Conservation (phyloP, 2,329 filamentous ascomycete species). For the Penicillium corylophilum region DNA sequence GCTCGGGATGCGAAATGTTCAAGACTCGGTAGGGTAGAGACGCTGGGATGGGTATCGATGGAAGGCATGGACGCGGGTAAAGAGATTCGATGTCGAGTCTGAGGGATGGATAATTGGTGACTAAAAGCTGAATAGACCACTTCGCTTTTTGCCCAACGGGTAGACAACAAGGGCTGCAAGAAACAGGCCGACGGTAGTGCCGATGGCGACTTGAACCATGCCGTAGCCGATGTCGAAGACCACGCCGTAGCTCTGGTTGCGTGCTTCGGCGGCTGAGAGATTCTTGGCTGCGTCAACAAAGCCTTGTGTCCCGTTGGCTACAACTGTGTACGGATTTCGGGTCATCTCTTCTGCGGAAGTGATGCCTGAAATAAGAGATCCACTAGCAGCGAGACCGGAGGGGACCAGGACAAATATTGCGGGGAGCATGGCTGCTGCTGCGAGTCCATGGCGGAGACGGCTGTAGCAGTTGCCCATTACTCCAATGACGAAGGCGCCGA, state of each 20-base stretch:
- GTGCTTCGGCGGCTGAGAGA: conserved; percentile 18
- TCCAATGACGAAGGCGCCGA: conserved; percentile 74
- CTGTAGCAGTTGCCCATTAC: conserved; percentile 78
- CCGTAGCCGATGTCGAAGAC: conserved; percentile 48
- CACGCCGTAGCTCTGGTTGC: conserved; percentile 42
- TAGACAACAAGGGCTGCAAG: conserved; percentile 48
- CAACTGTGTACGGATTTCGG: conserved; percentile 20
- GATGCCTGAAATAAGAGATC: conserved; percentile 57
- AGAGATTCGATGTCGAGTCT: neutral
- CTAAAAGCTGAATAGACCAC: conserved; percentile 47
- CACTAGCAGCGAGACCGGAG: conserved; percentile 57
- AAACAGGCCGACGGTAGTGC: conserved; percentile 49
- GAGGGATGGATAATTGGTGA: neutral
- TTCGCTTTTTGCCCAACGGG: conserved; percentile 47
- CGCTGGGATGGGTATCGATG: conserved; percentile 1
- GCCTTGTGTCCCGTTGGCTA: conserved; percentile 28
- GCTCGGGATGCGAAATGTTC: conserved; percentile 5
- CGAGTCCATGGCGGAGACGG: conserved; percentile 69
- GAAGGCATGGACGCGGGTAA: neutral
- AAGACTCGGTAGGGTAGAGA: neutral
- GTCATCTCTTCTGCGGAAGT: conserved; percentile 57
- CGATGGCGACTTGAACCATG: conserved; percentile 50
- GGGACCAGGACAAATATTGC: conserved; percentile 75
- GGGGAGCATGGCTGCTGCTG: conserved; percentile 79
- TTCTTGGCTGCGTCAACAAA: conserved; percentile 35